A percentile compares a stretch with the other conserved stretches of the same genome.
Conservation (phyloP, 345 rosid genomes). For the Sisymbrium irio region DNA sequence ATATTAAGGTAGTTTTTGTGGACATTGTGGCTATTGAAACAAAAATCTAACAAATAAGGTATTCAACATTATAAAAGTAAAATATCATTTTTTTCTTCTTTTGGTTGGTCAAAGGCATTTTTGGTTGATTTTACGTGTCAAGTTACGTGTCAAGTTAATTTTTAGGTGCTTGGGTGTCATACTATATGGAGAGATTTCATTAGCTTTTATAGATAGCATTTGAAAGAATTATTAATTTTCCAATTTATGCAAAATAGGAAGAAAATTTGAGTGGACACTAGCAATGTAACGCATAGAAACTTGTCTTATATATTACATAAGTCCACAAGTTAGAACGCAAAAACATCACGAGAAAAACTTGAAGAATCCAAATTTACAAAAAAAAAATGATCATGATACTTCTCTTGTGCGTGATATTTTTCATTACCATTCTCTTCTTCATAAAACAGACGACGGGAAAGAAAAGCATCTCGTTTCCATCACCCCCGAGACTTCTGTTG, state of each 20-base stretch:
- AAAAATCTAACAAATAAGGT: neutral
- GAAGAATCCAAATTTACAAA: constrained; percentile 13
- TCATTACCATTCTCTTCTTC: constrained; percentile 8
- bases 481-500: constrained; percentile 52
- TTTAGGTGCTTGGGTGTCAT: constrained; percentile 5
- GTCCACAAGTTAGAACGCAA: neutral
- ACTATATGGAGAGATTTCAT: neutral
- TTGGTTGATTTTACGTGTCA: neutral
- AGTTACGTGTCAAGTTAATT: neutral
- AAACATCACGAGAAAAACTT: constrained; percentile 10
- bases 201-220: neutral
- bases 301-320: neutral
- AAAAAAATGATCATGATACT: constrained; percentile 23
- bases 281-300: constrained; percentile 20
- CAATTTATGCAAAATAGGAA: neutral
- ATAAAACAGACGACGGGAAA: constrained; percentile 5
- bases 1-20: neutral
- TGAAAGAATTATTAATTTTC: neutral
- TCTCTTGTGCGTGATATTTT: constrained; percentile 2
- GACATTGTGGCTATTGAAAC: neutral
- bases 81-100: neutral
- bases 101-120: neutral
- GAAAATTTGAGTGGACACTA: constrained; percentile 10
- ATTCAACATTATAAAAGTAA: neutral
- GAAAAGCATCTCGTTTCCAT: constrained; percentile 36